These are phyloP conservation scores for Toxicodendron radicans DNA, from an alignment of 345 rosid species.

Conservation along the genomic window DNA sequence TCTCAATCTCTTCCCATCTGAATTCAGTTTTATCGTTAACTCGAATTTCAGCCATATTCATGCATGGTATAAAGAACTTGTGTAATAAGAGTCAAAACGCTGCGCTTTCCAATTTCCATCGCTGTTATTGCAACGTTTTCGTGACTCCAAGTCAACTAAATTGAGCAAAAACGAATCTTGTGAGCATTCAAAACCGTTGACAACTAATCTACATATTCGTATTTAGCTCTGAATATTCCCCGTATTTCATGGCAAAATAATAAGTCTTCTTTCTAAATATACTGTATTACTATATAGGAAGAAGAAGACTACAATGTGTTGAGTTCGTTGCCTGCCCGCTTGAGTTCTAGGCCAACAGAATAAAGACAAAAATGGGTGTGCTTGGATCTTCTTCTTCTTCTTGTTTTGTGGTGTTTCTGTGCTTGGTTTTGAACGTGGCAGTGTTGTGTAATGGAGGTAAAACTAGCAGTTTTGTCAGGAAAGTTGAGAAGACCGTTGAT, in stretches of 20 bases:
- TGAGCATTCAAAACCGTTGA: constrained; percentile 17
- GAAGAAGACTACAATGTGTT: neutral
- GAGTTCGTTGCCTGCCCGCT: neutral
- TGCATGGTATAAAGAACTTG: no score
- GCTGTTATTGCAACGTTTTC: neutral
- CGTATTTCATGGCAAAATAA: neutral
- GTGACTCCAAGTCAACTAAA: neutral
- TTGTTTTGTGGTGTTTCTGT: constrained; percentile 29
- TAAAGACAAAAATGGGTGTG: constrained; percentile 25
- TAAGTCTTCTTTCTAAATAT: no score
- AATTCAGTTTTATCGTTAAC: no score
- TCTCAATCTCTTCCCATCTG: no score
- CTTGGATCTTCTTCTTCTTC: constrained; percentile 18
- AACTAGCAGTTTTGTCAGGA: constrained; percentile 65
- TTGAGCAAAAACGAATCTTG: neutral
- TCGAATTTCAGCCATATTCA: no score
- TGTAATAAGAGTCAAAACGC: no score
- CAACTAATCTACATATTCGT: neutral
- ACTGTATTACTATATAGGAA: neutral
- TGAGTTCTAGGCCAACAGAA: neutral
- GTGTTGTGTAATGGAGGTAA: constrained; percentile 61
- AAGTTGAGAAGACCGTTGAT: constrained; percentile 47
- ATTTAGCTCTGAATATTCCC: constrained; percentile 31
- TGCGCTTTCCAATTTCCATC: neutral
- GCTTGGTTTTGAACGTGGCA: constrained; percentile 41